Percentiles rank a stretch among this genome's conserved stretches.
Evolutionary conservation across 2,329 filamentous ascomycete genomes (phyloP).

Genomic region (Colletotrichum sp.): DNA sequence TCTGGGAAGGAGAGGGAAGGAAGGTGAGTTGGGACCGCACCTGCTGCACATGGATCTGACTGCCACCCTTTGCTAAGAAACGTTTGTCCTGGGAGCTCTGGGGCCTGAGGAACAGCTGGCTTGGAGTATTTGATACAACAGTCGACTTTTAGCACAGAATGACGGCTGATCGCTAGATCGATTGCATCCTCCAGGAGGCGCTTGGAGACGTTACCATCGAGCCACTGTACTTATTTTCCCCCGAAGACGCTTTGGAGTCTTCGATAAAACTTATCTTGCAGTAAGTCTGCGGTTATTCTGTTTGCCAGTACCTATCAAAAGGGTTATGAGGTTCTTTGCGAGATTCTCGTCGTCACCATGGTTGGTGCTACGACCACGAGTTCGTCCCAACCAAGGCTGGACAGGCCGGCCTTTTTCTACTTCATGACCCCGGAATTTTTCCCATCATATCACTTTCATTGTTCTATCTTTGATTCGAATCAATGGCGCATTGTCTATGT

Average conservation of each 20-base stretch:
- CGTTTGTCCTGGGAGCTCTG: background rate
- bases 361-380: background rate
- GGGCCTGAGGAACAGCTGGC: fast-evolving
- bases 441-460: background rate
- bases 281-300: background rate
- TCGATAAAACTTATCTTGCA: no score
- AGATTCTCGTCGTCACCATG: background rate
- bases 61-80: fast-evolving
- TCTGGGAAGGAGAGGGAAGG: background rate
- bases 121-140: background rate
- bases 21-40: background rate
- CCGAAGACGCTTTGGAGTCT: background rate
- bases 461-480: background rate
- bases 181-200: fast-evolving
- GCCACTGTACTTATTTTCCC: background rate
- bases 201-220: background rate
- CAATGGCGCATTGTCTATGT: background rate
- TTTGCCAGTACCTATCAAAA: background rate
- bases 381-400: background rate
- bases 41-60: background rate
- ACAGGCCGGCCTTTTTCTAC: background rate
- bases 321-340: background rate
- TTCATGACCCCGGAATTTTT: background rate
- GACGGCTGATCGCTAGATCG: background rate
- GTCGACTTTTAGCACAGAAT: background rate